Base-by-base conservation (phyloP, 441 rosid species). In the Croton laevigatus region DNA sequence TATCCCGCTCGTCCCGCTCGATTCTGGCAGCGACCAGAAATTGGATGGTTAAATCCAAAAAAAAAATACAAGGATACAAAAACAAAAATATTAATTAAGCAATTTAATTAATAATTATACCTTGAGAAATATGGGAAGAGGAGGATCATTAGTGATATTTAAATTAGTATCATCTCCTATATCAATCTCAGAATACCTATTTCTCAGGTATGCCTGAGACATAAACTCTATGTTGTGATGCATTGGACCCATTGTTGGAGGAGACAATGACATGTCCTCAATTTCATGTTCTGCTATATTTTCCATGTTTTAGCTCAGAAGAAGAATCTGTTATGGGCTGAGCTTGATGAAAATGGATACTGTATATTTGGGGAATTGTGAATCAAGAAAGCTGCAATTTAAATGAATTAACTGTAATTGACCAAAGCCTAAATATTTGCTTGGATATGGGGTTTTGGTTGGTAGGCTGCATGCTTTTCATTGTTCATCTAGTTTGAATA, bases 51-150 rank as follows among this genome's bases (percentile, higher is more conserved):
- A 27, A 27, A 27, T 27, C 1, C 32, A 27, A 2, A 2, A 27
- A 2, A 27, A 27, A 27, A 27, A 27, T 20, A 13, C 12, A n/a
- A 16, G 13, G 14, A 49, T 8, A 40, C 2, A 40, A 13, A 52
- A 48, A n/a, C 32, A 27, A 27, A 27, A 27, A 27, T 27, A 2
- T 27, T 27, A 27, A 27, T 27, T 2, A 27, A 27, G 32, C 32
- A 27, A 27, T 27, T 14, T 3, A 13, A 22, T 17, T n/a, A 58
- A 23, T 36, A 27, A 53, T 16, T 80, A 40, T 40, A 91, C 98
- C 96, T 91, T 92, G 68, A 94, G 96, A 77, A 87, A 88, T 49
- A 92, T 90, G 38, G 97, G 96, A 76, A 94, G 91, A 66, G 96
- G 98, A 13, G 75, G 80, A 72, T 89, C 88, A 79, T 79, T 80